Evolutionary conservation across 306 rosid genomes (phyloP).

Genomic region (Hippophae rhamnoides): DNA sequence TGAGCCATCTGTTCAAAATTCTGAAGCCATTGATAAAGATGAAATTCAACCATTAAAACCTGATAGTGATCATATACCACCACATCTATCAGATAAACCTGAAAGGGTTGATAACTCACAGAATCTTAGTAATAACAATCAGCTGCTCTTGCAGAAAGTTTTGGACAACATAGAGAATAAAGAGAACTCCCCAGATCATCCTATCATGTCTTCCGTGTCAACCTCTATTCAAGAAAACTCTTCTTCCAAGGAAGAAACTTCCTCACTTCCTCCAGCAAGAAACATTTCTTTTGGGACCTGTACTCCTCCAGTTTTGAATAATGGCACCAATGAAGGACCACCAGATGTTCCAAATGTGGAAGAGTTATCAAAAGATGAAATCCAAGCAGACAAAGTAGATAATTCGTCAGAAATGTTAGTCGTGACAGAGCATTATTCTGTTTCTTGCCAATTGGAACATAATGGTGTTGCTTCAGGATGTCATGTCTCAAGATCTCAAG

Average conservation of each 20-base stretch:
- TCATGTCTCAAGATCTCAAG: constrained; percentile 30
- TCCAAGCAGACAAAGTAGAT: constrained; percentile 30
- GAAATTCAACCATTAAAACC: constrained; percentile 24
- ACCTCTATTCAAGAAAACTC: constrained; percentile 34
- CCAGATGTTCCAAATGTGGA: constrained; percentile 26
- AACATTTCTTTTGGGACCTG: constrained; percentile 24
- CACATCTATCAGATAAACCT: constrained; percentile 20
- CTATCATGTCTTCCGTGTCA: constrained; percentile 21
- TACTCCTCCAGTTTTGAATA: constrained; percentile 25
- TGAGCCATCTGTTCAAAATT: constrained; percentile 23
- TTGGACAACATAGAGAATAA: constrained; percentile 30
- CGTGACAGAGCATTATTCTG: constrained; percentile 27
- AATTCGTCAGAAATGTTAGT: constrained; percentile 30
- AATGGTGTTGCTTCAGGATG: constrained; percentile 26
- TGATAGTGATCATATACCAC: constrained; percentile 26
- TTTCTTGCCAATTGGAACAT: constrained; percentile 28
- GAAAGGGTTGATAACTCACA: constrained; percentile 31
- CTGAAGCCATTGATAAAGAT: constrained; percentile 25
- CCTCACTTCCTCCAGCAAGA: constrained; percentile 20
- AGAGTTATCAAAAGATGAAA: constrained; percentile 39
- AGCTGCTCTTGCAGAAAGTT: constrained; percentile 17
- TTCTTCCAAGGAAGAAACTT: constrained; percentile 33
- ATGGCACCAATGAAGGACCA: constrained; percentile 26
- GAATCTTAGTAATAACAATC: constrained; percentile 23
- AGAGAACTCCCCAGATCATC: constrained; percentile 40